Base-by-base conservation (phyloP, 805 yeast genomes). In the Wickerhamomyces queroliae region DNA sequence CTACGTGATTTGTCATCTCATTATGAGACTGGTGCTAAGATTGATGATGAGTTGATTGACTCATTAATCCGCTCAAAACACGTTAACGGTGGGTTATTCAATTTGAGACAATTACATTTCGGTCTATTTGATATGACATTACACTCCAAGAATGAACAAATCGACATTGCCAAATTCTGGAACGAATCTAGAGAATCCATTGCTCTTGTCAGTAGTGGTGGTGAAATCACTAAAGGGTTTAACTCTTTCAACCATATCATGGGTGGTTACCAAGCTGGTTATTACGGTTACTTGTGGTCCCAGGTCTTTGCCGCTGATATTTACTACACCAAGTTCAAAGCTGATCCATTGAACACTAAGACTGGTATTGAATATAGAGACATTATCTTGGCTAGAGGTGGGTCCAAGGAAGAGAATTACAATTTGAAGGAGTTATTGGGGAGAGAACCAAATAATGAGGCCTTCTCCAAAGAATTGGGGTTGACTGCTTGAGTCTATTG, bases 221-320 rank as follows among this genome's bases (percentile, higher is more conserved):
- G 72, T 25, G 63, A 62, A 20, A 50, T 60, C 17, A 74, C 81
- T n/a, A 75, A 70, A 43, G 93, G 93, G 4, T 84, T 76, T 53
- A 78, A 81, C 24, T 78, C 88, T 0, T 86, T 86, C 58, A 87
- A 86, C 2, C 96, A 87, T 56, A 71, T 75, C 40, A 75, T 85
- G 58, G 76, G 81, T 67, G 88, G 88, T 28, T 91, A 95, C 15
- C 87, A 87, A 59, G 91, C 85, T 39, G 79, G 90, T 10, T 87
- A 87, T 62, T 87, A 87, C 52, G 95, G 95, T 2, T 87, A 87
- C 59, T 62, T 86, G 64, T 87, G 88, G 80, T 83, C 95, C 2
- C 80, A 80, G 53, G 95, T 85, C 13, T 87, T 80, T 66, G 93
- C 95, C 2, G 75, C 86, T 7, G 95, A 87, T 59, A 83, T 87